phyloP scores from a whole-genome alignment of 2,329 filamentous ascomycete genomes.

The Cladosporium sp. region DNA sequence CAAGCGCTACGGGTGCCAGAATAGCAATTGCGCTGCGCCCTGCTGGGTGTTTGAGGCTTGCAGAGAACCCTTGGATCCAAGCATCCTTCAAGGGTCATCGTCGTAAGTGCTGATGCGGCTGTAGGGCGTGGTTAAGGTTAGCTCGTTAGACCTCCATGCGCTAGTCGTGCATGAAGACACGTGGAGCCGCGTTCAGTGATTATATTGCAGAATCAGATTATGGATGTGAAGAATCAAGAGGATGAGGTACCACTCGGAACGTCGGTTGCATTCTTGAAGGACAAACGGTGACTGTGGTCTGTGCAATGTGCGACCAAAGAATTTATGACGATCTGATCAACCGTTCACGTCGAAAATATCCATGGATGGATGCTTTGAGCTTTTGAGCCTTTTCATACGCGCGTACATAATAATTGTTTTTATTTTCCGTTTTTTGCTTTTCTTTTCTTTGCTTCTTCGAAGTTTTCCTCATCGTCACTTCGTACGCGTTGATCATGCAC shows the following conservation, averaged over 20 bases:
- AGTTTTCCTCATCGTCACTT: background rate
- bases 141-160: background rate
- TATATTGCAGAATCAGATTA: background rate
- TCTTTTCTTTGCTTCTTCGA: background rate
- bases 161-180: background rate
- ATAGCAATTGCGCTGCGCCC: constrained; percentile 9
- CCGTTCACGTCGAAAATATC: background rate
- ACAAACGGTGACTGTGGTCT: background rate
- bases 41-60: constrained; percentile 11
- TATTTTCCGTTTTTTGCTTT: background rate
- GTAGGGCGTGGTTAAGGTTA: background rate
- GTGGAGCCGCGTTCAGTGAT: background rate
- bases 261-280: background rate
- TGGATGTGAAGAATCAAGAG: background rate
- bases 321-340: background rate
- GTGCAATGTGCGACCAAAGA: background rate
- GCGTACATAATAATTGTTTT: background rate
- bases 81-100: constrained; percentile 7
- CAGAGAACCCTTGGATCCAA: background rate
- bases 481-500: background rate
- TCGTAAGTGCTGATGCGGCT: constrained; percentile 8
- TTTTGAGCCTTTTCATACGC: constrained; percentile 1
- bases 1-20: background rate
- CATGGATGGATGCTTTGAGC: background rate
- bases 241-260: background rate